These are phyloP conservation scores for Orbilia oligospora DNA, from an alignment of 2,329 filamentous ascomycete genomes.

Conservation along the genomic window DNA sequence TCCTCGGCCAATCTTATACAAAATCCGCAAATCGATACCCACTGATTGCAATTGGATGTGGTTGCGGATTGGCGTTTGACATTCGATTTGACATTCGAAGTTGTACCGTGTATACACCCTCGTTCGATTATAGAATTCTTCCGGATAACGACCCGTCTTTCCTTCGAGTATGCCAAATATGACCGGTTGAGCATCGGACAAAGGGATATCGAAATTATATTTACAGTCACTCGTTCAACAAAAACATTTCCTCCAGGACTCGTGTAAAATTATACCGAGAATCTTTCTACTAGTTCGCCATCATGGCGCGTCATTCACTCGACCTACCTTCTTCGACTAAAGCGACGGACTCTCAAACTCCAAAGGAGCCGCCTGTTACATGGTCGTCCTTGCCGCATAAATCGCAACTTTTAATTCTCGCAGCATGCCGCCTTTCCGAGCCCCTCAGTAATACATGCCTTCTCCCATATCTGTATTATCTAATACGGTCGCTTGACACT, in stretches of 20 bases:
- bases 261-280: neutral
- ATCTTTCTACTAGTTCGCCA: neutral
- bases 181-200: slow-evolving; percentile 27
- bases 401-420: slow-evolving; percentile 82
- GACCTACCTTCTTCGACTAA: slow-evolving; percentile 5
- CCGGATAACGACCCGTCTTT: slow-evolving; percentile 24
- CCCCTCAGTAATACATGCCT: slow-evolving; percentile 84
- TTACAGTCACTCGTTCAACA: slow-evolving; percentile 6
- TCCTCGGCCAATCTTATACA: neutral
- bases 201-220: slow-evolving; percentile 24
- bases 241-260: neutral
- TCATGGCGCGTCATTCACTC: slow-evolving; percentile 37
- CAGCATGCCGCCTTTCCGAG: slow-evolving; percentile 83
- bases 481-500: slow-evolving; percentile 79
- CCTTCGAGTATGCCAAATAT: slow-evolving; percentile 15
- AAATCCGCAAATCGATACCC: neutral
- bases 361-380: slow-evolving; percentile 70
- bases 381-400: slow-evolving; percentile 84
- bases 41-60: neutral
- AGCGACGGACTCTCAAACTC: neutral
- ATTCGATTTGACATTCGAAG: neutral
- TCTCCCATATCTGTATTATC: slow-evolving; percentile 87
- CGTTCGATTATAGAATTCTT: neutral
- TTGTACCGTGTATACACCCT: neutral
- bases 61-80: too few species aligned